Evolutionary conservation across 441 rosid species (phyloP).

Genomic region (Pelargonium myrrhifolium): DNA sequence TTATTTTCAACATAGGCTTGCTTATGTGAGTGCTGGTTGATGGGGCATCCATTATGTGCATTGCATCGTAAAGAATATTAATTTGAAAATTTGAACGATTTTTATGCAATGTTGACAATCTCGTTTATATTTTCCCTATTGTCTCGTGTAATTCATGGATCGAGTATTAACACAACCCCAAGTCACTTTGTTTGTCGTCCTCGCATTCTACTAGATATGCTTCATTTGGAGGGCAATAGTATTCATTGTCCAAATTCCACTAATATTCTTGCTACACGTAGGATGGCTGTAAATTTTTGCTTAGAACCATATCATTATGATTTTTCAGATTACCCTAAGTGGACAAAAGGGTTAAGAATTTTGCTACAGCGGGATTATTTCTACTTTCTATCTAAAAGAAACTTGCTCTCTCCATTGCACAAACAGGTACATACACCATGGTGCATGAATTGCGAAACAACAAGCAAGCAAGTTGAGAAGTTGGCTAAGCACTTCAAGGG

Average conservation of each 20-base stretch:
- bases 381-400: conserved; percentile 7
- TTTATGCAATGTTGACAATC: no score
- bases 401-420: conserved; percentile 7
- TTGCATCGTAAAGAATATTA: no score
- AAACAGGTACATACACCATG: conserved; percentile 75
- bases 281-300: not conserved
- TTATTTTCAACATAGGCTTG: not conserved
- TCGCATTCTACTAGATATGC: no score
- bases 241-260: not conserved
- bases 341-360: not conserved
- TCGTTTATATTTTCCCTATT: no score
- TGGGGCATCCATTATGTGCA: not conserved
- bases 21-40: not conserved
- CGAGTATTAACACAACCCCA: no score
- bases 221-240: no score
- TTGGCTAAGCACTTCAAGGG: conserved; percentile 84
- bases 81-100: no score
- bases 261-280: not conserved
- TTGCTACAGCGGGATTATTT: not conserved
- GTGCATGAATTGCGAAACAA: conserved; percentile 68
- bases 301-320: not conserved
- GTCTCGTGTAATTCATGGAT: no score
- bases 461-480: conserved; percentile 73
- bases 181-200: no score
- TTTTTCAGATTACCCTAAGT: not conserved